Base-by-base conservation (phyloP, 176 grass and related monocot genomes). In the Lolium multiflorum region DNA sequence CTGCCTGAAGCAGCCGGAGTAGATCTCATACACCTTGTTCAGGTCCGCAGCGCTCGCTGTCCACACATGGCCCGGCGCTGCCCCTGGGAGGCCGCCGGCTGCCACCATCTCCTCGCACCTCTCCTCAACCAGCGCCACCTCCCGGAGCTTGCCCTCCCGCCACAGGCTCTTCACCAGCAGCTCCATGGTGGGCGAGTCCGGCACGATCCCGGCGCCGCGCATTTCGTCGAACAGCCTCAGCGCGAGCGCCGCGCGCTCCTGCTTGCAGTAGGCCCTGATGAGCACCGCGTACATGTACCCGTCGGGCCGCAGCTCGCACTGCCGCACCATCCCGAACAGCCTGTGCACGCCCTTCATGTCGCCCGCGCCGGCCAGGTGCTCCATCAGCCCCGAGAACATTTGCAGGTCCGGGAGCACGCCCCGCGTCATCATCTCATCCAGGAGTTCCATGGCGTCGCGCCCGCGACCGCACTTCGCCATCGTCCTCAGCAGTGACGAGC, bases 131-230 rank as follows among this genome's bases (percentile, higher is more conserved):
- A 75, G 14, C 6, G 96, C 96, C 9, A 88, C 91, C 84, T 95
- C 96, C 6, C 89, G 85, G 75, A 95, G 92, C 79, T 95, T 98
- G 31, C 90, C 93, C 80, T 98, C 93, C 78, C 90, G 88, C 96
- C 96, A 98, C 77, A 98, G 81, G 88, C 96, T 98, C 91, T 95
- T 95, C 51, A 95, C 91, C 25, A 95, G 91, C 78, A 98, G 80
- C 50, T 79, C 62, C 55, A 91, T 92, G 46, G 91, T 98, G 24
- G 89, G 78, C 4, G 88, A 83, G 74, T 98, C 91, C 8, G 93
- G 93, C 12, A 74, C 62, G 39, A 98, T 10, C 62, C 87, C 83
- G 13, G 83, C 85, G 60, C 80, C 77, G 47, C 58, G 61, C 93
- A 98, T 98, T 94, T 98, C 96, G 51, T 94, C 88, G 37, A 95